Evolutionary conservation across 345 rosid genomes (phyloP), one percentile per base, ranked within the genome.

Genomic region (Cardamine resedifolia): DNA sequence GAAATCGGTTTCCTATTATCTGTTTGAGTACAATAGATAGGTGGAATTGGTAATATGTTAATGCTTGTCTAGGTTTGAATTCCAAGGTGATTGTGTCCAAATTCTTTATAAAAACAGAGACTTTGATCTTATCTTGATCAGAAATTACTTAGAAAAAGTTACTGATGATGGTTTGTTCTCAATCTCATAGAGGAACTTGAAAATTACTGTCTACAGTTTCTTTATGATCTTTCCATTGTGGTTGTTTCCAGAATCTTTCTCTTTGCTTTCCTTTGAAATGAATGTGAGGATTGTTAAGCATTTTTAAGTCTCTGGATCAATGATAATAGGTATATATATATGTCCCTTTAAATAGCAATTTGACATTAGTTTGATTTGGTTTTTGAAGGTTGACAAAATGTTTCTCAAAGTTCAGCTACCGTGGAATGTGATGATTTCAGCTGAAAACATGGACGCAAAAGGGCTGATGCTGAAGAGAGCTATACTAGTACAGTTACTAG

Each of bases 341-440:
- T 48, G 68, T 18, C 15, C 53, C 39, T 63, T 26, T 39, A 39
- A 3, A 1, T 34, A 38, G 41, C 15, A 1, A 7, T 43, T 56
- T 69, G 66, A 58, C 39, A 49, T 7, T 60, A 30, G 12, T 33
- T 19, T 38, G 12, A 6, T 57, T 27, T 62, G 19, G 43, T 18
- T 63, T 57, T 70, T 31, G 12, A 62, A 59, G 79, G 64, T 36
- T 45, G 28, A 33, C n/a, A 72, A 31, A 20, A 91, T 89, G 99
- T 91, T 76, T 72, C 89, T 95, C 71, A 81, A 91, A 76, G 93
- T 86, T 27, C 65, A 82, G 81, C 19, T 90, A 72, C 87, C 88
- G 0, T 91, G 96, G 97, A 88, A 95, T 72, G 93, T 87, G 18
- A 81, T 89, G 52, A 81, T 91, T 53, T 75, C 97, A n/a, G 83